Conservation (phyloP, 345 rosid genomes). For the Psidium friedrichsthalianum region DNA sequence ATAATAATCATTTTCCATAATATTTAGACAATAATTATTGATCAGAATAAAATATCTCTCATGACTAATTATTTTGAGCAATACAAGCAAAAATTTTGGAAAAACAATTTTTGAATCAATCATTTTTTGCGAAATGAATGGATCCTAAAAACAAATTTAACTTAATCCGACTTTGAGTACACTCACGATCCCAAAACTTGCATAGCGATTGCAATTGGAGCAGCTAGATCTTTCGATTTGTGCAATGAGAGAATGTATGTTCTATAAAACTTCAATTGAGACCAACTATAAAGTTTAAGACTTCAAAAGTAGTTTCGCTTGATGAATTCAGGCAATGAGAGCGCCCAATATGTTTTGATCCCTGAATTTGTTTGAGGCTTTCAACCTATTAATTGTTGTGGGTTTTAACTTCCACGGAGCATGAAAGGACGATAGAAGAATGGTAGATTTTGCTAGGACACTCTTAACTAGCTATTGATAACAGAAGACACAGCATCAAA, state of each 20-base stretch:
- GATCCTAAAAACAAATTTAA: not conserved
- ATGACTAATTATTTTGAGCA: too few relatives aligned
- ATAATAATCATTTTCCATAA: too few relatives aligned
- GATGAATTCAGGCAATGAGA: not conserved
- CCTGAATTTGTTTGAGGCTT: not conserved
- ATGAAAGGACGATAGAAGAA: not conserved
- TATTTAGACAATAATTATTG: too few relatives aligned
- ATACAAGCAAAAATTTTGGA: too few relatives aligned
- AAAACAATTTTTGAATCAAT: too few relatives aligned
- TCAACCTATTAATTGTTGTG: not conserved
- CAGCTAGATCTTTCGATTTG: not conserved
- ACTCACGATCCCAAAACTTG: not conserved
- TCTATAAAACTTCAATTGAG: not conserved
- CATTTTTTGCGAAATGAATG: too few relatives aligned
- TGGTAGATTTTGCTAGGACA: not conserved
- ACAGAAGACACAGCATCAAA: not conserved
- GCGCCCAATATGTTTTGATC: not conserved
- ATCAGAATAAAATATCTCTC: too few relatives aligned
- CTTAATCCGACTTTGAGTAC: not conserved
- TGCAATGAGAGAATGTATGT: not conserved
- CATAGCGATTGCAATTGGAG: not conserved
- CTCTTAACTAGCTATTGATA: not conserved
- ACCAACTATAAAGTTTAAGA: not conserved
- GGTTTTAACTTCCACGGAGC: not conserved
- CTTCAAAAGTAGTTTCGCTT: not conserved